These are phyloP conservation scores for Lachancea nothofagi DNA, from an alignment of 805 yeast species.

Conservation along the genomic window DNA sequence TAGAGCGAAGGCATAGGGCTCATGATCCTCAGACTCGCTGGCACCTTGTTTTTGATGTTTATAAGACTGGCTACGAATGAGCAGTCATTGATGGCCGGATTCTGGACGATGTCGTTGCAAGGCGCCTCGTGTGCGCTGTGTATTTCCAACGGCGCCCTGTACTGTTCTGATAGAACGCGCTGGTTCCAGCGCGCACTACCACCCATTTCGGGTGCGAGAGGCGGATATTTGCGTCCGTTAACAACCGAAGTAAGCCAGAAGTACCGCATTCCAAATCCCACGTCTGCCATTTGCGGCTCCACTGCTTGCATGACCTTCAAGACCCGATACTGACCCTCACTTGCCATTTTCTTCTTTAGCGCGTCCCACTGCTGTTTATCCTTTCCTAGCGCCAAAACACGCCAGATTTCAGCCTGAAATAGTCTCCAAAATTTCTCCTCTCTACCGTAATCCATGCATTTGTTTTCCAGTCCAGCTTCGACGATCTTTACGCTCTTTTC, in stretches of 20 bases:
- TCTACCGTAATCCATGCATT: too few relatives aligned
- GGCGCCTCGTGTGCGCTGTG: neutral
- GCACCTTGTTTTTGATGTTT: conserved; percentile 37
- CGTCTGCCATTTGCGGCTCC: neutral
- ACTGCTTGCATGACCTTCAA: neutral
- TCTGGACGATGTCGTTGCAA: conserved; percentile 18
- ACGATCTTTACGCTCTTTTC: too few relatives aligned
- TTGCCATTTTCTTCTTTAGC: neutral
- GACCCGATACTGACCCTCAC: neutral
- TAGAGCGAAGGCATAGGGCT: conserved; percentile 16
- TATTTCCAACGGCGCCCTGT: neutral
- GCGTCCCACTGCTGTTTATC: conserved; percentile 1
- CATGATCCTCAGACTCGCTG: conserved; percentile 11
- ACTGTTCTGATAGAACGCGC: neutral
- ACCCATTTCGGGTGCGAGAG: conserved; percentile 19
- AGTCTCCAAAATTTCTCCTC: neutral
- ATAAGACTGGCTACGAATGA: conserved; percentile 68
- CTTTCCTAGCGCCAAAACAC: neutral
- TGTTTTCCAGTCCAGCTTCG: too few relatives aligned
- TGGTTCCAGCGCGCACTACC: conserved; percentile 22
- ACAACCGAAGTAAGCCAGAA: conserved; percentile 26
- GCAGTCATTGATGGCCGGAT: conserved; percentile 47
- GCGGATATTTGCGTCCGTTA: conserved; percentile 22
- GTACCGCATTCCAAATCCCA: conserved; percentile 12
- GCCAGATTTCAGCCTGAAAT: conserved; percentile 1